Conservation (phyloP, 805 yeast genomes). For the Schwanniomyces pseudopolymorphus region DNA sequence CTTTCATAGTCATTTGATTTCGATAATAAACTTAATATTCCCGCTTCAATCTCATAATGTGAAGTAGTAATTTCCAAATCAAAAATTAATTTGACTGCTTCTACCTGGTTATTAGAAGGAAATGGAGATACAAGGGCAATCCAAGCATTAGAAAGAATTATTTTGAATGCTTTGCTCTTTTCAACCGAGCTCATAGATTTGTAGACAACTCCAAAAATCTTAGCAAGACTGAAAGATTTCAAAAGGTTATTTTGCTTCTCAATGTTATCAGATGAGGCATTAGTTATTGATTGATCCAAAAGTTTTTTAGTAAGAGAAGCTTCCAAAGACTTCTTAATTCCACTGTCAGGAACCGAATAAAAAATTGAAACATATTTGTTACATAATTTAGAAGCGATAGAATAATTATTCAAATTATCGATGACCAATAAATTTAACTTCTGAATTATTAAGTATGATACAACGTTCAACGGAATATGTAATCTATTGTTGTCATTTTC, state of each 20-base stretch:
- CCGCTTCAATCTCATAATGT: slow-evolving; percentile 66
- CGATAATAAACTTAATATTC: slow-evolving; percentile 56
- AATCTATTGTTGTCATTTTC: slow-evolving; percentile 2
- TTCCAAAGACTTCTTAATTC: slow-evolving; percentile 5
- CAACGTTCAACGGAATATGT: slow-evolving; percentile 14
- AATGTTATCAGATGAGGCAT: slow-evolving; percentile 3
- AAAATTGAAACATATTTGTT: slow-evolving; percentile 19
- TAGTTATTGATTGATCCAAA: slow-evolving; percentile 11
- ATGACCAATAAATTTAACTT: slow-evolving; percentile 17
- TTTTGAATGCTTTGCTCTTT: slow-evolving; percentile 38
- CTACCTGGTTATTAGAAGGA: slow-evolving; percentile 62
- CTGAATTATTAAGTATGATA: slow-evolving; percentile 18
- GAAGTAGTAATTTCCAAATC: slow-evolving; percentile 55
- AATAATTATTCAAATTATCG: slow-evolving; percentile 10
- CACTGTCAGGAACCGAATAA: slow-evolving; percentile 16
- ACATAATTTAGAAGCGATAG: slow-evolving; percentile 18
- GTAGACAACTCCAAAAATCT: slow-evolving; percentile 37
- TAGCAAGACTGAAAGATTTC: slow-evolving; percentile 44
- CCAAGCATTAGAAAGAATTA: slow-evolving; percentile 54
- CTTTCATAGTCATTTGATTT: slow-evolving; percentile 32
- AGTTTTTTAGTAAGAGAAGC: slow-evolving; percentile 12
- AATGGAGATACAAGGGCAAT: slow-evolving; percentile 45
- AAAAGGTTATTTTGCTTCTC: slow-evolving; percentile 16
- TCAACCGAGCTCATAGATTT: slow-evolving; percentile 28
- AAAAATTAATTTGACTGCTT: slow-evolving; percentile 65